phyloP scores from a whole-genome alignment of 306 rosid genomes.

The Sesbania bispinosa region DNA sequence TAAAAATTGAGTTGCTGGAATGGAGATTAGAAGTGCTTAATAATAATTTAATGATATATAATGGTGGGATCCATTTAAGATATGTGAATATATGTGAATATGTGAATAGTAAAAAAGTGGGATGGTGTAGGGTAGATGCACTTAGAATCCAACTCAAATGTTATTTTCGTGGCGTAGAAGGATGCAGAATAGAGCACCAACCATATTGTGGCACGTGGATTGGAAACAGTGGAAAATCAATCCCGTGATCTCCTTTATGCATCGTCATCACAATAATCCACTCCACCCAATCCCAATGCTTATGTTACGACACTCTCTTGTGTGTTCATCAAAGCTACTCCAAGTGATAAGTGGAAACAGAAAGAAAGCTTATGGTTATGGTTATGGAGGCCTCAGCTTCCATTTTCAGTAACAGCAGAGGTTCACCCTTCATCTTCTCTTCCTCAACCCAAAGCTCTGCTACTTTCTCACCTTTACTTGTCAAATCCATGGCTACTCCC shows the following conservation, averaged over 20 bases:
- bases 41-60: no score
- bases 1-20: no score
- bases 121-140: no score
- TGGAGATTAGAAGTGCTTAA: no score
- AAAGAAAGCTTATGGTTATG: constrained; percentile 44
- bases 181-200: not conserved
- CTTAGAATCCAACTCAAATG: no score
- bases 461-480: constrained; percentile 37
- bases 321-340: not conserved
- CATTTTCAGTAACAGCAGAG: constrained; percentile 37
- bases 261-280: constrained; percentile 30
- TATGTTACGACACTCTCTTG: not conserved
- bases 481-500: constrained; percentile 73
- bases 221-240: constrained; percentile 28
- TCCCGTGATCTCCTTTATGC: constrained; percentile 22
- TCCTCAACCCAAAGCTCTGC: not conserved
- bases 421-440: constrained; percentile 19
- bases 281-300: not conserved
- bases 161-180: not conserved
- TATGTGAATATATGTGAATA: no score
- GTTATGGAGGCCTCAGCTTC: constrained; percentile 57
- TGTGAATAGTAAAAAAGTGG: no score
- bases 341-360: constrained; percentile 10
- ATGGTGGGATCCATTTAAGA: no score
- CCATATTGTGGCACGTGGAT: constrained; percentile 37